phyloP scores from a whole-genome alignment of 1,284 basidiomycete genomes.

The Austroboletus novae-zelandiae region DNA sequence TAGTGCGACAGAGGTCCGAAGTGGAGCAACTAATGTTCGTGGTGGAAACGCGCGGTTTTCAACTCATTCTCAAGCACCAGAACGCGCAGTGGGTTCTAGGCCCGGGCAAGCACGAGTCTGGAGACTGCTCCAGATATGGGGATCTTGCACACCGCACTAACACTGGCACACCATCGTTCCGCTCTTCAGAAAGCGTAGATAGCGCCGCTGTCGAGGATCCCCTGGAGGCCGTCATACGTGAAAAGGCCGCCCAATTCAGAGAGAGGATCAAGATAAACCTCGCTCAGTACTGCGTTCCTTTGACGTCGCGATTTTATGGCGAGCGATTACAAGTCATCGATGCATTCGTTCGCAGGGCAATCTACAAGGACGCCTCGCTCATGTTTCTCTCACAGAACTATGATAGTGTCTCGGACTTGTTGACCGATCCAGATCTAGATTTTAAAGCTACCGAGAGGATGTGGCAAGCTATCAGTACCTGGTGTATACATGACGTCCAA shows the following conservation, averaged over 20 bases:
- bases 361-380: constrained; percentile 34
- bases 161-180: constrained; percentile 3
- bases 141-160: constrained; percentile 8
- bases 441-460: constrained; percentile 32
- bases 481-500: constrained; percentile 28
- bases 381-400: constrained; percentile 36
- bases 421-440: constrained; percentile 31
- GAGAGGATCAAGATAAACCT: constrained; percentile 33
- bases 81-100: constrained; percentile 37
- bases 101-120: constrained; percentile 9
- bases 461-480: constrained; percentile 30
- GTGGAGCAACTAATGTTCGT: constrained; percentile 27
- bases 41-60: constrained; percentile 34
- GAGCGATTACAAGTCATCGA: constrained; percentile 34
- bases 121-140: constrained; percentile 26
- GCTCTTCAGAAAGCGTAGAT: constrained; percentile 15
- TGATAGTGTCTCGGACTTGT: constrained; percentile 24
- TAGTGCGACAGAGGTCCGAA: constrained; percentile 29
- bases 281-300: constrained; percentile 31
- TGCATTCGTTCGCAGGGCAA: constrained; percentile 35
- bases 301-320: constrained; percentile 26
- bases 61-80: constrained; percentile 30
- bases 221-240: constrained; percentile 32
- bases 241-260: constrained; percentile 28
- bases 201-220: constrained; percentile 29